Conservation (phyloP, 495 filamentous ascomycete genomes). For the Mycothermus thermophilus region DNA sequence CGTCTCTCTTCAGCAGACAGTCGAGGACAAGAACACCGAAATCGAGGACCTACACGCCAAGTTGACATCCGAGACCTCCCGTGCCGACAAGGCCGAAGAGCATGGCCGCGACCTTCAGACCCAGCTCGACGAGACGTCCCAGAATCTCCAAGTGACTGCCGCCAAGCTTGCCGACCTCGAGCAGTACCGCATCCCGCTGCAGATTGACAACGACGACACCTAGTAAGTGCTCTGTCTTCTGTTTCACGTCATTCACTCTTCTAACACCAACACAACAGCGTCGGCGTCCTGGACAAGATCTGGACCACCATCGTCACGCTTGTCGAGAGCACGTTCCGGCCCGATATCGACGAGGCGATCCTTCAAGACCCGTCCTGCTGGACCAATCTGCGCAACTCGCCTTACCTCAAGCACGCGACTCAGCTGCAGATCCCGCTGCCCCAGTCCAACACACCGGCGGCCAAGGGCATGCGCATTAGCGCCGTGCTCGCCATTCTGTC, state of each 20-base stretch:
- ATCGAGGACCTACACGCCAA: conserved; percentile 16
- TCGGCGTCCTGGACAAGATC: conserved; percentile 25
- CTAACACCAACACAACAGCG: conserved; percentile 6
- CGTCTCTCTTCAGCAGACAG: conserved; percentile 15
- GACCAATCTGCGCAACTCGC: conserved; percentile 25
- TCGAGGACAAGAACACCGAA: conserved; percentile 18
- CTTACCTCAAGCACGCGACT: conserved; percentile 24
- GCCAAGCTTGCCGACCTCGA: conserved; percentile 16
- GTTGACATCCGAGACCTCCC: conserved; percentile 13
- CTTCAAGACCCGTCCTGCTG: conserved; percentile 24
- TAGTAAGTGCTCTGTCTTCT: conserved; percentile 12
- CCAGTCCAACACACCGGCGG: conserved; percentile 22
- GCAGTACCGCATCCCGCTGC: conserved; percentile 17
- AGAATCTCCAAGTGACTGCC: conserved; percentile 10
- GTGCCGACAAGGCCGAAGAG: conserved; percentile 17
- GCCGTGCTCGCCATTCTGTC: conserved; percentile 24
- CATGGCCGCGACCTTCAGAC: conserved; percentile 17
- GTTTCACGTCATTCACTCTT: background rate
- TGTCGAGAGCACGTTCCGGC: conserved; percentile 23
- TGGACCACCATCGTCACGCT: conserved; percentile 26
- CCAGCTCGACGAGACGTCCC: conserved; percentile 16
- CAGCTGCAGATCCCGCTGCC: conserved; percentile 22
- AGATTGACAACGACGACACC: conserved; percentile 17
- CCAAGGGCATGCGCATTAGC: conserved; percentile 27
- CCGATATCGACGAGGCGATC: conserved; percentile 20